Conservation (phyloP, 2,329 filamentous ascomycete genomes). For the Ophiosphaerella herpotricha region DNA sequence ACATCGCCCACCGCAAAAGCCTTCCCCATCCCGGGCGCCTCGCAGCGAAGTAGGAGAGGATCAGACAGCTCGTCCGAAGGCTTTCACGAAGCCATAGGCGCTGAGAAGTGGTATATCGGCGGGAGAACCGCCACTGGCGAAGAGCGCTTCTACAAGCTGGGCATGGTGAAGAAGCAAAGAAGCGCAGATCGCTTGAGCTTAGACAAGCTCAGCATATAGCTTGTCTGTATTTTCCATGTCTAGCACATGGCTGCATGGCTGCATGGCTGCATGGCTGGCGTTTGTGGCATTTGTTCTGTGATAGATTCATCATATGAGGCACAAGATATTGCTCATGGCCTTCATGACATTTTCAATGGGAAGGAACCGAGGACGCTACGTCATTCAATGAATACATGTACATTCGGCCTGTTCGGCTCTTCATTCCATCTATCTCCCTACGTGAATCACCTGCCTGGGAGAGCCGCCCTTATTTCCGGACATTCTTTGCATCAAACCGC, state of each 20-base stretch:
- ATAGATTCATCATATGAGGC: constrained; percentile 6
- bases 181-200: constrained; percentile 77
- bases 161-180: constrained; percentile 72
- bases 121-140: constrained; percentile 77
- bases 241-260: constrained; percentile 28
- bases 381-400: constrained; percentile 9
- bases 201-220: constrained; percentile 74
- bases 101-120: constrained; percentile 82
- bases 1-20: constrained; percentile 43
- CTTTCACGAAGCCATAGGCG: constrained; percentile 71
- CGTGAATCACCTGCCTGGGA: constrained; percentile 3
- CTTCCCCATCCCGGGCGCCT: constrained; percentile 42
- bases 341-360: constrained; percentile 14
- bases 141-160: constrained; percentile 80
- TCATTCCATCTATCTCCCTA: neutral
- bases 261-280: constrained; percentile 36
- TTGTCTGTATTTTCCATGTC: neutral
- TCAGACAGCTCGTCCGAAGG: constrained; percentile 78
- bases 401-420: constrained; percentile 17
- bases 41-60: constrained; percentile 59
- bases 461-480: constrained; percentile 5
- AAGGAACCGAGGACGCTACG: constrained; percentile 2
- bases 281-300: constrained; percentile 22
- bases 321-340: constrained; percentile 8
- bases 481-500: neutral